Percentiles rank a stretch among this genome's conserved stretches.
These are phyloP conservation scores for Lodderomyces orthopsilosis DNA, from an alignment of 1,139 yeast species.

Conservation along the genomic window DNA sequence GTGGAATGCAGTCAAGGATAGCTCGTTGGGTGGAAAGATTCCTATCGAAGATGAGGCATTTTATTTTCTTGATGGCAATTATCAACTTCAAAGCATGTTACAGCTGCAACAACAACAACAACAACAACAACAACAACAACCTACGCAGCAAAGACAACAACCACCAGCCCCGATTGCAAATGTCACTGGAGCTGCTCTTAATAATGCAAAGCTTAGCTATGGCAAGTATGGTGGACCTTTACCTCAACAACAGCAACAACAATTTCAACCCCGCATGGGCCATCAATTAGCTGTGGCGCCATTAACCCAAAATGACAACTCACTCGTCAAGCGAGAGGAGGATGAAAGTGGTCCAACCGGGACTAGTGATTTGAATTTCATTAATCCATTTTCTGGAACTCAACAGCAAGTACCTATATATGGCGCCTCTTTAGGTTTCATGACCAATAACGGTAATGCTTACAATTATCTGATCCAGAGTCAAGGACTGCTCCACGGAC, in stretches of 20 bases:
- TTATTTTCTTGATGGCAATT: slow-evolving; percentile 48
- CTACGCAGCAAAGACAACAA: slow-evolving; percentile 7
- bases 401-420: slow-evolving; percentile 7
- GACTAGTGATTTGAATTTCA: slow-evolving; percentile 17
- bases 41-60: slow-evolving; percentile 53
- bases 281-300: slow-evolving; percentile 7
- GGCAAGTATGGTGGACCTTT: slow-evolving; percentile 1
- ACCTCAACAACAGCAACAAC: slow-evolving; percentile 5
- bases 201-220: not conserved
- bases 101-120: slow-evolving; percentile 26
- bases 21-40: slow-evolving; percentile 56
- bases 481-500: slow-evolving; percentile 10
- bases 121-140: slow-evolving; percentile 12
- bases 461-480: slow-evolving; percentile 8
- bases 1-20: slow-evolving; percentile 58
- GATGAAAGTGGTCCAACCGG: slow-evolving; percentile 11
- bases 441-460: slow-evolving; percentile 4
- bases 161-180: not conserved
- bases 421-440: slow-evolving; percentile 1
- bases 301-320: slow-evolving; percentile 1
- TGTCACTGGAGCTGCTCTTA: not conserved
- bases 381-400: slow-evolving; percentile 21
- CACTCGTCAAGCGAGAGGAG: slow-evolving; percentile 16
- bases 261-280: slow-evolving; percentile 6
- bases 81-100: slow-evolving; percentile 44